Base-by-base conservation (phyloP, 2,329 filamentous ascomycete species). In the Diaporthe caulivora region DNA sequence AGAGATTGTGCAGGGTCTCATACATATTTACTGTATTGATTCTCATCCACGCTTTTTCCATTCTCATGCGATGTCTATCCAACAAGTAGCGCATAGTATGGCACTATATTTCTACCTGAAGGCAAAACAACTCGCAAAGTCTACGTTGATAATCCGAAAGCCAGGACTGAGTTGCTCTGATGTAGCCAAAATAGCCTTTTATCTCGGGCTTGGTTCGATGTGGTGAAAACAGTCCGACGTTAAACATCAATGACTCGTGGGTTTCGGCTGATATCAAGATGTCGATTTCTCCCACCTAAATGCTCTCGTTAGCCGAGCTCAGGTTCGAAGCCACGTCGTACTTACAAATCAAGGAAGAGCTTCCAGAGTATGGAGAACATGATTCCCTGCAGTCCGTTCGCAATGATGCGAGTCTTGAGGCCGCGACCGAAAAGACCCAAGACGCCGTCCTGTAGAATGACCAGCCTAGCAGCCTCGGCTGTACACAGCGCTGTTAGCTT, bases 281-380 rank as follows among this genome's bases (percentile, higher is more conserved):
- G 62, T 67, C 11, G 62, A 5, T 53, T 9, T 67, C 62, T 67
- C 62, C 62, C 62, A 67, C 62, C 62, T 67, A 17, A 5, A 53
- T 37, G 11, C 13, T 6, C 31, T 26, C 15, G n/a, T 67, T 18
- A 67, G 62, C 31, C 1, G 40, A 1, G 17, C 9, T 29, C 31
- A 21, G 13, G 13, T 40, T 7, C 13, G 17, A 40, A 21, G 21
- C 7, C 8, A 3, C 9, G 3, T 1, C 6, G 13, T 40, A 83
- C 85, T 81, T 51, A 87, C 86, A 87, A 60, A 55, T 87, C 85
- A 15, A 87, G 77, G 72, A 87, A 87, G 0, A 87, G 73, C 69
- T 86, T 87, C 86, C 86, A 87, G 1, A 87, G 76, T 21, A 87
- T 86, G 4, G 85, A 86, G 67, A 87, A 87, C 3, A 87, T 24